Conservation (phyloP, 2,329 filamentous ascomycete genomes). For the Penicillium aurantiogriseum region DNA sequence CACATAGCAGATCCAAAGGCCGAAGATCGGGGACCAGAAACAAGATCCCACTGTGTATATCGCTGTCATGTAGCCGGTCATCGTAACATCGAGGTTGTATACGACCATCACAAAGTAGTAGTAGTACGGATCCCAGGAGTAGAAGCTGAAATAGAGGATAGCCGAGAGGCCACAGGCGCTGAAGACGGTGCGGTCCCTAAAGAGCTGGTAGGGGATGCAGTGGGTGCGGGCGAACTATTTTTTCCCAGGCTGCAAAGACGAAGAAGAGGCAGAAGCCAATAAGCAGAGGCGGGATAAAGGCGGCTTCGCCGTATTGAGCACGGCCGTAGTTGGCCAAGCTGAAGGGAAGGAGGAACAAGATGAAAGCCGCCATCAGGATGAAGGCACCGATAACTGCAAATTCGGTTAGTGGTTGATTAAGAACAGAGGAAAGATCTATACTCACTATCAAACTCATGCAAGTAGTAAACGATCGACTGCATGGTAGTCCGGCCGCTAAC, state of each 20-base stretch:
- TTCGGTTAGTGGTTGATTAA: too few species aligned
- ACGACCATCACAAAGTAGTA: conserved; percentile 56
- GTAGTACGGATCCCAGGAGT: conserved; percentile 55
- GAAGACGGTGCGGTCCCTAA: conserved; percentile 51
- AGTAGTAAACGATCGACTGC: too few species aligned
- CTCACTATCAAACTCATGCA: too few species aligned
- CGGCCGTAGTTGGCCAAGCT: too few species aligned
- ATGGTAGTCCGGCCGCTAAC: too few species aligned
- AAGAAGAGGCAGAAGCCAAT: conserved; percentile 56
- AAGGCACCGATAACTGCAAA: too few species aligned
- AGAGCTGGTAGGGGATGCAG: conserved; percentile 54
- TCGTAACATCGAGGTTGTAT: conserved; percentile 43
- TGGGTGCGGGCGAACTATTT: conserved; percentile 50
- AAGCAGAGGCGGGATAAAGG: conserved; percentile 33
- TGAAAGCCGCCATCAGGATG: too few species aligned
- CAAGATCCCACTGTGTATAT: conserved; percentile 56
- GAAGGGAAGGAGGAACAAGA: too few species aligned
- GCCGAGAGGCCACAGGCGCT: conserved; percentile 52
- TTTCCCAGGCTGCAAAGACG: conserved; percentile 56
- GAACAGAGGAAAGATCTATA: too few species aligned
- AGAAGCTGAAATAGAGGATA: conserved; percentile 51
- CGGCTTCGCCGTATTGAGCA: too few species aligned
- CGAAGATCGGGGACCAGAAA: conserved; percentile 52
- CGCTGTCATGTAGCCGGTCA: conserved; percentile 48
- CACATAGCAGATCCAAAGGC: conserved; percentile 48